A percentile compares a stretch with the other conserved stretches of the same genome.
Conservation (phyloP, 768 basidiomycete species). For the Scleroderma citrinum region DNA sequence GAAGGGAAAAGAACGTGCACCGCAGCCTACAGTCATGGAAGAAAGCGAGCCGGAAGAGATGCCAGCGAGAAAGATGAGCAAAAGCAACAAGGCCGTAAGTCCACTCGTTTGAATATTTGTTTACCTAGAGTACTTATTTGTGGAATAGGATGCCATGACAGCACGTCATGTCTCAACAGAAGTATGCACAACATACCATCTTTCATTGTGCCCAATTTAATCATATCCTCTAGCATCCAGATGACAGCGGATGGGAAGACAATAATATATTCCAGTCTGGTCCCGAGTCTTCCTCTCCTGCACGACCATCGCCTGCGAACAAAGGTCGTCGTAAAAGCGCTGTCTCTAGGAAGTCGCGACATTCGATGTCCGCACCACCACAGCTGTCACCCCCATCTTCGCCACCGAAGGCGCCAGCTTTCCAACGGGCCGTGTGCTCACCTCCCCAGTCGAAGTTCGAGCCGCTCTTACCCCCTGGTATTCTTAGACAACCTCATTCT, state of each 20-base stretch:
- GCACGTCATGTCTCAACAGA: conserved; percentile 46
- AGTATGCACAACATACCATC: conserved; percentile 30
- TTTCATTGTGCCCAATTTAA: conserved; percentile 2
- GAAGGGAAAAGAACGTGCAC: conserved; percentile 28
- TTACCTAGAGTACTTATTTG: neutral
- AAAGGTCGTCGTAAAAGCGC: conserved; percentile 38
- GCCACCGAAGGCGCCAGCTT: conserved; percentile 25
- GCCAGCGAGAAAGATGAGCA: conserved; percentile 53
- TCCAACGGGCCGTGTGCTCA: conserved; percentile 26
- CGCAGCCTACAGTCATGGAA: conserved; percentile 48
- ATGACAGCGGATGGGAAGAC: conserved; percentile 87
- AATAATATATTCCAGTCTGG: conserved; percentile 89
- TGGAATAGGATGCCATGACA: conserved; percentile 47
- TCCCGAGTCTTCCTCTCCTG: conserved; percentile 81
- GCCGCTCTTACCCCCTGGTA: conserved; percentile 41
- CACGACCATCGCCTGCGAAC: conserved; percentile 52
- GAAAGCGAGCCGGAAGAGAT: conserved; percentile 73
- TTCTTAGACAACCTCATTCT: conserved; percentile 27
- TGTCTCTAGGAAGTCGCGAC: conserved; percentile 48
- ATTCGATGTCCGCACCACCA: conserved; percentile 69
- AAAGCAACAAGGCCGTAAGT: conserved; percentile 54
- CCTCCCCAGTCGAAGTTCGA: conserved; percentile 55
- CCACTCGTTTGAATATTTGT: neutral
- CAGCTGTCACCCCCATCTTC: conserved; percentile 42
- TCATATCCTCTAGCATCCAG: conserved; percentile 27